Percentiles rank a stretch among this genome's conserved stretches.
Evolutionary conservation across 208 protist genomes (phyloP).

Genomic region (Phytomonas serpens): DNA sequence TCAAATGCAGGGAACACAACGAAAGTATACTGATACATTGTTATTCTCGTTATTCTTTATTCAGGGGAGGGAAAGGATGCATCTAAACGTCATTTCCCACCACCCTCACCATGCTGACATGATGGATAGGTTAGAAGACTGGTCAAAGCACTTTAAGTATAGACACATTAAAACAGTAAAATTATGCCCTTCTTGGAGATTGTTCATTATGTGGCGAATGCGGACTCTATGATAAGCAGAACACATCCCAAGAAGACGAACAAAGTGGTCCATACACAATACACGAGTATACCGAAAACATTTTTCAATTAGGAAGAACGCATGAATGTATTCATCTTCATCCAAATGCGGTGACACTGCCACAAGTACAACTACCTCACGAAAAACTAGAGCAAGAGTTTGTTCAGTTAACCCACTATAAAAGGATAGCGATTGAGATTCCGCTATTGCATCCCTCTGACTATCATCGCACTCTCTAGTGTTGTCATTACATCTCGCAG

Average conservation of each 20-base stretch:
- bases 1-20: background rate
- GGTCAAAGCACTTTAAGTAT: background rate
- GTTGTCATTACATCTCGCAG: constrained; percentile 16
- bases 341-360: constrained; percentile 46
- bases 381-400: constrained; percentile 33
- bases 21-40: background rate
- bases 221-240: constrained; percentile 87
- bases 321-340: constrained; percentile 32
- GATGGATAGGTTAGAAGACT: background rate
- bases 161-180: background rate
- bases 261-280: constrained; percentile 34
- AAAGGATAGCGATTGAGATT: background rate
- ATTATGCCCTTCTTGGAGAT: background rate
- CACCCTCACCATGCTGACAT: background rate
- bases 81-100: background rate
- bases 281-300: constrained; percentile 32
- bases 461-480: background rate
- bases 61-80: background rate
- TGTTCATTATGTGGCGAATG: constrained; percentile 23
- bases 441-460: background rate
- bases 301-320: constrained; percentile 23
- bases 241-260: constrained; percentile 56
- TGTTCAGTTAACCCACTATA: constrained; percentile 23
- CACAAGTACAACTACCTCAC: constrained; percentile 54
- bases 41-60: background rate